These are phyloP conservation scores for Pseudocercospora eumusae DNA, from an alignment of 2,329 filamentous ascomycete species.

Conservation along the genomic window DNA sequence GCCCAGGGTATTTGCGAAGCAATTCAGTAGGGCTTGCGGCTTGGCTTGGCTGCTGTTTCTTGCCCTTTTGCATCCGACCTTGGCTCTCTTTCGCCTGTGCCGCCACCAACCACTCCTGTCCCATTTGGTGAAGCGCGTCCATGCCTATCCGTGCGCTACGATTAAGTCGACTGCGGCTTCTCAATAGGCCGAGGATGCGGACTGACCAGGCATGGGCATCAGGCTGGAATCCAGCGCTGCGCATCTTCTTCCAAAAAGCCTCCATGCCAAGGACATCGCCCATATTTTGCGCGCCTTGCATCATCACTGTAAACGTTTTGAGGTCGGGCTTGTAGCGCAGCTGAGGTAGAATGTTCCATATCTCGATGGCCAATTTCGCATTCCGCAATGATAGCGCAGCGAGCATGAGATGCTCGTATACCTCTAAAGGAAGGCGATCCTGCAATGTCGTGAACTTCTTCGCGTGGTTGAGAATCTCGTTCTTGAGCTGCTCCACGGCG, in stretches of 20 bases:
- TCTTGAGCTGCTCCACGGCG: constrained; percentile 1
- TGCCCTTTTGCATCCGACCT: constrained; percentile 5
- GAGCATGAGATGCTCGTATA: constrained; percentile 49
- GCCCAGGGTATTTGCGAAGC: constrained; percentile 28
- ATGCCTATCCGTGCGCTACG: constrained; percentile 58
- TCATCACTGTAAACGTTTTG: constrained; percentile 71
- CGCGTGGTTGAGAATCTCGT: not conserved
- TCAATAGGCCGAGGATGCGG: constrained; percentile 66
- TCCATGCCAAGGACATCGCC: constrained; percentile 63
- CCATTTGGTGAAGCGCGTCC: constrained; percentile 66
- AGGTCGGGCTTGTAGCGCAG: constrained; percentile 61
- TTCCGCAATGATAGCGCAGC: constrained; percentile 50
- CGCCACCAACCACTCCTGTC: constrained; percentile 56
- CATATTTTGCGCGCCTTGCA: constrained; percentile 66
- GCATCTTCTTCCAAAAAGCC: constrained; percentile 67
- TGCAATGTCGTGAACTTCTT: not conserved
- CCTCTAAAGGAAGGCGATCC: constrained; percentile 27
- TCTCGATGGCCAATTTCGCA: constrained; percentile 50
- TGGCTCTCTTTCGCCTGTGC: constrained; percentile 29
- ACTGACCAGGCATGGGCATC: constrained; percentile 70
- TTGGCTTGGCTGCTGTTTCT: constrained; percentile 25
- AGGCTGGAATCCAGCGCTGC: constrained; percentile 58
- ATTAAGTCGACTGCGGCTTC: constrained; percentile 43
- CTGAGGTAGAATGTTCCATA: constrained; percentile 60
- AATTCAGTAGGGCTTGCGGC: constrained; percentile 20